Evolutionary conservation across 2,329 filamentous ascomycete genomes (phyloP).

Genomic region (Meredithiella fracta): DNA sequence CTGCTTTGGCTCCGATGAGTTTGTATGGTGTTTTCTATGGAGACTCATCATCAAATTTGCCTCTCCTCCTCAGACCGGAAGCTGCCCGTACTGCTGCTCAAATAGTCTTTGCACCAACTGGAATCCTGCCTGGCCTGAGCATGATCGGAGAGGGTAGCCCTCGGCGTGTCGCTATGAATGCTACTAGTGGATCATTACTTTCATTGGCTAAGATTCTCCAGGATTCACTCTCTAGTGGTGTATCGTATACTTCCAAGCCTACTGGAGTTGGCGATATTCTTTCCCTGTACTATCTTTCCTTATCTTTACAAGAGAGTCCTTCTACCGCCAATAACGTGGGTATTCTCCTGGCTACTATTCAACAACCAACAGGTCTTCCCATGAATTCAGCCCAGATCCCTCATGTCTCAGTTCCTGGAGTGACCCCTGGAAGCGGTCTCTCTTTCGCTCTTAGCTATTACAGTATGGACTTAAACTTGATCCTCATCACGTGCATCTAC

Average conservation of each 20-base stretch:
- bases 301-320: constrained; percentile 86
- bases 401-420: constrained; percentile 30
- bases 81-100: constrained; percentile 68
- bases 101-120: constrained; percentile 61
- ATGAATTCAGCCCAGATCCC: constrained; percentile 3
- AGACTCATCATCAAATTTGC: constrained; percentile 20
- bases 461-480: constrained; percentile 80
- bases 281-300: constrained; percentile 83
- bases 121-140: constrained; percentile 63
- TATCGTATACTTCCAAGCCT: constrained; percentile 40
- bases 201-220: constrained; percentile 97
- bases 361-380: constrained; percentile 36
- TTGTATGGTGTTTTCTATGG: not conserved
- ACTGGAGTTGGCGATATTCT: constrained; percentile 77
- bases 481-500: constrained; percentile 79
- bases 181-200: constrained; percentile 85
- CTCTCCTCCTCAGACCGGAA: constrained; percentile 67
- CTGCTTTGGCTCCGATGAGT: constrained; percentile 39
- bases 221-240: constrained; percentile 72
- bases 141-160: constrained; percentile 55
- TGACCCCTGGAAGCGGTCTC: constrained; percentile 71
- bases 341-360: constrained; percentile 87
- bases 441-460: constrained; percentile 85
- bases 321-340: constrained; percentile 98
- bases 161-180: constrained; percentile 68